Conservation (phyloP, 345 rosid genomes). For the Camelina sativa region DNA sequence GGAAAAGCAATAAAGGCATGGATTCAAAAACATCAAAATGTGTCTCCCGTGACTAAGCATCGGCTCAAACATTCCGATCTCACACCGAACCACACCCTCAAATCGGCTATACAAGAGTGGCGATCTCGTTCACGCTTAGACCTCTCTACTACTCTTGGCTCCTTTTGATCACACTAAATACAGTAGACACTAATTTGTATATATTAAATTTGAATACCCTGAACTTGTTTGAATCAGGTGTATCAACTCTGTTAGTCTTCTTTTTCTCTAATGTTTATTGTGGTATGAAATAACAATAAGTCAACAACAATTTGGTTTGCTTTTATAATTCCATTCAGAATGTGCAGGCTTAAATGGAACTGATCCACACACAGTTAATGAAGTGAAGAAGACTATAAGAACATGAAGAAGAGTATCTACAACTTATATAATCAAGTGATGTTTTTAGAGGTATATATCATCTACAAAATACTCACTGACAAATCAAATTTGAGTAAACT, state of each 20-base stretch:
- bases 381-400: slow-evolving; percentile 5
- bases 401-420: slow-evolving; percentile 21
- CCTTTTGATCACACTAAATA: slow-evolving; percentile 19
- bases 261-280: not conserved
- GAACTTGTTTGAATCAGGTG: slow-evolving; percentile 40
- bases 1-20: slow-evolving; percentile 72
- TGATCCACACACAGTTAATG: slow-evolving; percentile 1
- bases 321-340: not conserved
- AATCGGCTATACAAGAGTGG: slow-evolving; percentile 81
- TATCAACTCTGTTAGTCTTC: not conserved
- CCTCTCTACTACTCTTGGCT: slow-evolving; percentile 44
- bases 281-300: not conserved
- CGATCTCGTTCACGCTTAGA: slow-evolving; percentile 52
- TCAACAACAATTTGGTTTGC: not conserved
- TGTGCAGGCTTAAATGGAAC: not conserved
- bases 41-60: slow-evolving; percentile 79
- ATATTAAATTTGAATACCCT: slow-evolving; percentile 30
- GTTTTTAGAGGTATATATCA: not conserved
- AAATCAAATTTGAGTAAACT: slow-evolving; percentile 75
- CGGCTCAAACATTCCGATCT: slow-evolving; percentile 53
- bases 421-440: slow-evolving; percentile 5
- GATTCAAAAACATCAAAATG: slow-evolving; percentile 59
- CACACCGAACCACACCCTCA: slow-evolving; percentile 68
- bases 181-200: slow-evolving; percentile 31
- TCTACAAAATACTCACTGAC: slow-evolving; percentile 20